phyloP scores from a whole-genome alignment of 768 basidiomycete genomes.

The Stropharia rugosoannulata region DNA sequence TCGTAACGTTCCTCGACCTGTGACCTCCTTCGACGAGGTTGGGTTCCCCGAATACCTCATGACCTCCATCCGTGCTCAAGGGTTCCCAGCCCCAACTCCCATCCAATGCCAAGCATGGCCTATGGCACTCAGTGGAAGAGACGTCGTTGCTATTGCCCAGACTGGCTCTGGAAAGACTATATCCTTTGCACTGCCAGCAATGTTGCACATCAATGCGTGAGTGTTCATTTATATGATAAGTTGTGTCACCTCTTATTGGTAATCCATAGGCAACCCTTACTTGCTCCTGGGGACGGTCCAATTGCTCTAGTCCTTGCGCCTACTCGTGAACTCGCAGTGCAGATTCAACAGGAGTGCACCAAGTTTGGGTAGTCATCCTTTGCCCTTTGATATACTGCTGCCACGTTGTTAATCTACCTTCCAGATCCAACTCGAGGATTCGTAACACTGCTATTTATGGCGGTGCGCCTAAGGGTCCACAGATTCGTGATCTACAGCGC shows the following conservation, averaged over 20 bases:
- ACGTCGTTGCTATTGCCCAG: conserved; percentile 95
- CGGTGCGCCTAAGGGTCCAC: conserved; percentile 97
- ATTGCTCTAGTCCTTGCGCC: conserved; percentile 97
- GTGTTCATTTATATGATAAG: conserved; percentile 25
- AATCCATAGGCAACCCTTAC: conserved; percentile 75
- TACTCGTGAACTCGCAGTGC: conserved; percentile 97
- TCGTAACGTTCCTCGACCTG: conserved; percentile 82
- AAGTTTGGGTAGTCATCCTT: conserved; percentile 79
- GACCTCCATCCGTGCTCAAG: conserved; percentile 90
- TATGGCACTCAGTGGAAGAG: conserved; percentile 93
- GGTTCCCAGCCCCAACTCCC: conserved; percentile 87
- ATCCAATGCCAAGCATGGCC: conserved; percentile 99
- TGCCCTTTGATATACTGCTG: background rate
- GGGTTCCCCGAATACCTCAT: conserved; percentile 97
- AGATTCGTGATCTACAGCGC: conserved; percentile 95
- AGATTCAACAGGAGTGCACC: conserved; percentile 98
- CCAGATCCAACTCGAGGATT: conserved; percentile 86
- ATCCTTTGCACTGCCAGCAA: conserved; percentile 96
- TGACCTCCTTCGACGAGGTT: conserved; percentile 89
- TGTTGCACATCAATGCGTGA: conserved; percentile 99
- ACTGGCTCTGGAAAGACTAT: conserved; percentile 99
- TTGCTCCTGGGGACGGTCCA: conserved; percentile 93
- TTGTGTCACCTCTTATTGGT: conserved; percentile 12
- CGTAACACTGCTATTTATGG: conserved; percentile 99
- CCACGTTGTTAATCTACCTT: conserved; percentile 1